phyloP scores from a whole-genome alignment of 2,329 filamentous ascomycete genomes.

The Alternaria sp. region DNA sequence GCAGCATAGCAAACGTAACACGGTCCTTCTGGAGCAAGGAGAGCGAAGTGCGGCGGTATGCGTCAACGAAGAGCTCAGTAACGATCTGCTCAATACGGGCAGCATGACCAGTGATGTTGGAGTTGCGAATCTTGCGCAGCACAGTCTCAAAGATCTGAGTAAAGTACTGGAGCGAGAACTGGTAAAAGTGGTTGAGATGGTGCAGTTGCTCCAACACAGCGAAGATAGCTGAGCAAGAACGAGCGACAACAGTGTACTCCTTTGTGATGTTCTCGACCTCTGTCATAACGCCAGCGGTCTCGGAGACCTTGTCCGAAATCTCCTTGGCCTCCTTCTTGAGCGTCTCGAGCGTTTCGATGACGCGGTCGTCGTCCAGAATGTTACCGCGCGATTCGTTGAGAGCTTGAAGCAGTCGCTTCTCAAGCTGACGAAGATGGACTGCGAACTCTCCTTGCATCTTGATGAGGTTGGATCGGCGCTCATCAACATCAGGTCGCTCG shows the following conservation, averaged over 20 bases:
- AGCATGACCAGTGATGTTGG: constrained; percentile 77
- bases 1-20: constrained; percentile 90
- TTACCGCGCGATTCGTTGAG: constrained; percentile 98
- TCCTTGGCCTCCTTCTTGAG: constrained; percentile 97
- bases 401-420: constrained; percentile 91
- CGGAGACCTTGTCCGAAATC: constrained; percentile 93
- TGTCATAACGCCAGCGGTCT: constrained; percentile 97
- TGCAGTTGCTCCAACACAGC: constrained; percentile 96
- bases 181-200: constrained; percentile 99
- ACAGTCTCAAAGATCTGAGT: constrained; percentile 96
- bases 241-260: constrained; percentile 91
- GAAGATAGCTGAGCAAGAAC: constrained; percentile 96
- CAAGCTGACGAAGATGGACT: constrained; percentile 92
- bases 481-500: constrained; percentile 95
- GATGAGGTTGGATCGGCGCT: constrained; percentile 94
- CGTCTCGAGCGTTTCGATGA: constrained; percentile 96
- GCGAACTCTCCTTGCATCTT: constrained; percentile 99
- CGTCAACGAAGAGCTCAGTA: constrained; percentile 86
- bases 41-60: constrained; percentile 92
- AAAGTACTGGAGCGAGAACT: constrained; percentile 98
- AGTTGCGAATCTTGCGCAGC: constrained; percentile 77
- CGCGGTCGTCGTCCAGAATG: constrained; percentile 96
- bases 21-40: constrained; percentile 92
- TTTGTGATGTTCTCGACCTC: constrained; percentile 96
- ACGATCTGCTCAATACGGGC: constrained; percentile 87